Evolutionary conservation across 2,329 filamentous ascomycete species (phyloP).

Genomic region (Aspergillus pseudonomiae): DNA sequence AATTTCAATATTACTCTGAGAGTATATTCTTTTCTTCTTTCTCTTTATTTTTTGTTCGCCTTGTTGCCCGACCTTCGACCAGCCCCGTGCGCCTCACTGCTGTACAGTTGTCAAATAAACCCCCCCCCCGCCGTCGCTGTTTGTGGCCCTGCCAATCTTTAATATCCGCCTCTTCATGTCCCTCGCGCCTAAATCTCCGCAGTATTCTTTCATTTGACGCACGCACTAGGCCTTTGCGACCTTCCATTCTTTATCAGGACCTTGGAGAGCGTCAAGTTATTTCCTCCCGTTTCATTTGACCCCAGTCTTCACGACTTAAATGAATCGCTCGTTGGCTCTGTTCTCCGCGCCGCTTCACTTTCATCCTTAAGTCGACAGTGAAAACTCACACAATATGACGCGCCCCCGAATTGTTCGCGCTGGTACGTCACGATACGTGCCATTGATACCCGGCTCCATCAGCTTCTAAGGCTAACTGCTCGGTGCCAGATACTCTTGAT

Average conservation of each 20-base stretch:
- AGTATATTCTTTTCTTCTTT: slow-evolving; percentile 15
- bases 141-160: slow-evolving; percentile 20
- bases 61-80: slow-evolving; percentile 25
- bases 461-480: background rate
- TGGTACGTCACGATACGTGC: slow-evolving; percentile 35
- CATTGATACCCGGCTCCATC: background rate
- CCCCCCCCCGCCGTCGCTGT: slow-evolving; percentile 20
- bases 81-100: slow-evolving; percentile 2
- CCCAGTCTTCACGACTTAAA: slow-evolving; percentile 20
- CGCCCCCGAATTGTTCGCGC: slow-evolving; percentile 51
- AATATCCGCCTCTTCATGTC: slow-evolving; percentile 13
- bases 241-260: slow-evolving; percentile 6
- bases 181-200: slow-evolving; percentile 12
- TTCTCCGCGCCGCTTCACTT: slow-evolving; percentile 12
- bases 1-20: slow-evolving; percentile 2
- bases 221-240: slow-evolving; percentile 2
- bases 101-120: slow-evolving; percentile 6
- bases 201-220: slow-evolving; percentile 11
- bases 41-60: slow-evolving; percentile 25
- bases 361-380: slow-evolving; percentile 14
- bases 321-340: slow-evolving; percentile 24
- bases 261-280: slow-evolving; percentile 16
- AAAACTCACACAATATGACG: slow-evolving; percentile 35
- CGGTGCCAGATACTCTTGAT: slow-evolving; percentile 80
- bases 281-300: slow-evolving; percentile 6